Base-by-base conservation (phyloP, 148 eudicot species). In the Gaultheria prostrata region DNA sequence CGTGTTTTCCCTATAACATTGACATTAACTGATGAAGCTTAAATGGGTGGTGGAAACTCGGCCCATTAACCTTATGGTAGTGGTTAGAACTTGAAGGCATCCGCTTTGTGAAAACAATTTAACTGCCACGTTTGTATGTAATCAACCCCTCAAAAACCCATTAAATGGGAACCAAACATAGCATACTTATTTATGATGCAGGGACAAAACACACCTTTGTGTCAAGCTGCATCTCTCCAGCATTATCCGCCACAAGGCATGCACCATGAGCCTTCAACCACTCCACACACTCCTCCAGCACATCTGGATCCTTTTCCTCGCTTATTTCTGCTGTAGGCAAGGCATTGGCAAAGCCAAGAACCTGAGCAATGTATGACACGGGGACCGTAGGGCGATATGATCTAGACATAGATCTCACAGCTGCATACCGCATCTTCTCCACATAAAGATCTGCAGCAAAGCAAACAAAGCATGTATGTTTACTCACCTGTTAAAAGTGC, bases 241-340 rank as follows among this genome's bases (percentile, higher is more conserved):
- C 82, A 82, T 83, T 89, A 79, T 96, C 99, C 20, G 85, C 56
- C 83, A 85, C 81, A 76, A 94, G 92, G 84, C 93, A 93, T 79
- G 95, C 97, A 81, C 99, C 98, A 87, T 96, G 99, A 48, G 98
- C 95, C 87, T 91, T 94, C 85, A 96, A 87, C 99, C 99, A 96
- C 84, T 94, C 98, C 61, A 88, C 78, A 87, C 99, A 96, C 80
- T 94, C 98, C 54, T 96, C 98, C 82, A 90, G 81, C 63, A 95
- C 93, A 85, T 92, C 97, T 20, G 86, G 67, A 43, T 92, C 94
- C 82, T 84, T 90, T 83, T 89, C 94, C 73, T 90, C 92, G 82
- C 75, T 84, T 82, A 87, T 86, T 80, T 90, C 95, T 82, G 78
- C 80, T 80, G 87, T 82, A 83, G 90, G 86, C 78, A 76, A 77